Evolutionary conservation across 2,329 filamentous ascomycete genomes (phyloP), one percentile per base, ranked within the genome.

Genomic region (Ophiostoma fasciatum): DNA sequence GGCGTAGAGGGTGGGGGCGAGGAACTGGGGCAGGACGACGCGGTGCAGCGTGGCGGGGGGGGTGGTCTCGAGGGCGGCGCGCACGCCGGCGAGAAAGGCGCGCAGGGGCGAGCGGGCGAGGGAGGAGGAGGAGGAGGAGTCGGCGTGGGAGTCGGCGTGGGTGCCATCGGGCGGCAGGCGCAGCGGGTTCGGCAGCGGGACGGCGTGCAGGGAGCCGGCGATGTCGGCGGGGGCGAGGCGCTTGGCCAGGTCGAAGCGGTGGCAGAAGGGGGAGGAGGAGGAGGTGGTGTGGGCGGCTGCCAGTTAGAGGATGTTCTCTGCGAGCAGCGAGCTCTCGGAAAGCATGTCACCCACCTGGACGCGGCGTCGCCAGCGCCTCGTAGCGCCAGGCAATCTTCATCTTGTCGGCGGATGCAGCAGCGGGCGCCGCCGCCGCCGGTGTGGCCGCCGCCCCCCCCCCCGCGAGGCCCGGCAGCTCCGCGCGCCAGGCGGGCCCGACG

Each of bases 301-400:
- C 17, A 31, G 35, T 27, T 8, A 14, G 5, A n/a, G 26, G 11
- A 23, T 23, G n/a, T n/a, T n/a, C n/a, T n/a, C n/a, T n/a, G n/a
- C n/a, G n/a, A n/a, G n/a, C n/a, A n/a, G n/a, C n/a, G n/a, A n/a
- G n/a, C n/a, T n/a, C n/a, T n/a, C 22, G 22, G 22, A 23, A 11
- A 23, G 11, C 7, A 23, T 11, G 22, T 23, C 7, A 23, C 22
- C 22, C n/a, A n/a, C n/a, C n/a, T n/a, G 22, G 7, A 23, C 30
- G 23, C 23, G 32, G 38, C 4, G 37, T 19, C 6, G 42, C 80
- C 36, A 96, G 58, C 23, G 75, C 71, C 57, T 96, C 87, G 59
- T 98, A 98, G 55, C 90, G 71, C 90, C 90, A 98, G 4, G 90
- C 90, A 62, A 98, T 98, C 62, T 94, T 96, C 90, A 98, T 96